A percentile compares a stretch with the other conserved stretches of the same genome.
phyloP scores from a whole-genome alignment of 2,329 filamentous ascomycete species.

The Mariannaea sp. region DNA sequence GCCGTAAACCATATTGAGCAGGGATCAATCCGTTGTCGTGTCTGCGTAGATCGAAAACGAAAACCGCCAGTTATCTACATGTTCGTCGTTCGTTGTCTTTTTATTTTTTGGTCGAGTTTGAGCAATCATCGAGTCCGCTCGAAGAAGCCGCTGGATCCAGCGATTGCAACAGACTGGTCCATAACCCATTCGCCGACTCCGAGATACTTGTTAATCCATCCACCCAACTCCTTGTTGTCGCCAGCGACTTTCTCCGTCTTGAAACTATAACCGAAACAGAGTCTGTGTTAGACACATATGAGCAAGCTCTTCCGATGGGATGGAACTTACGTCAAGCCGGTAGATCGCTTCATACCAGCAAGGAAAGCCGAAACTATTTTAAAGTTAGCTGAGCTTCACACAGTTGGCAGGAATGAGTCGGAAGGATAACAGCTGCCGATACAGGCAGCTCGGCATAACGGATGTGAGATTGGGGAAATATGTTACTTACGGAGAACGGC shows the following conservation, averaged over 20 bases:
- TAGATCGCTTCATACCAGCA: constrained; percentile 95
- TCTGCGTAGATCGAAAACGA: constrained; percentile 3
- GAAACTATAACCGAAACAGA: constrained; percentile 70
- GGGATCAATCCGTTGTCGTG: constrained; percentile 2
- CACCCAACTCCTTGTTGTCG: constrained; percentile 81
- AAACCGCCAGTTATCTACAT: neutral
- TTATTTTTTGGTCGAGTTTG: neutral
- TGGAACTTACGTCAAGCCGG: constrained; percentile 88
- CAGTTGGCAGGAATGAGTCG: neutral
- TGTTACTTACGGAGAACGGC: constrained; percentile 78
- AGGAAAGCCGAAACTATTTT: constrained; percentile 89
- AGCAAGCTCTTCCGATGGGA: neutral
- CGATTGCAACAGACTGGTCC: constrained; percentile 93
- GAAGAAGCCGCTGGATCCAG: constrained; percentile 87
- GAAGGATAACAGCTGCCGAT: neutral
- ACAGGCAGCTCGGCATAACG: neutral
- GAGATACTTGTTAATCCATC: constrained; percentile 92
- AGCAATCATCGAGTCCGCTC: constrained; percentile 75
- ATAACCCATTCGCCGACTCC: constrained; percentile 97
- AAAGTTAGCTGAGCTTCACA: constrained; percentile 11
- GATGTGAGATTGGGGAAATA: neutral
- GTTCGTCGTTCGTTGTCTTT: neutral
- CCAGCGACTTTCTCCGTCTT: constrained; percentile 80
- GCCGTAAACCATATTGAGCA: constrained; percentile 3
- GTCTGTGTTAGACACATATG: constrained; percentile 30